These are phyloP conservation scores for Brettanomyces nanus DNA, from an alignment of 805 yeast genomes.

Conservation along the genomic window DNA sequence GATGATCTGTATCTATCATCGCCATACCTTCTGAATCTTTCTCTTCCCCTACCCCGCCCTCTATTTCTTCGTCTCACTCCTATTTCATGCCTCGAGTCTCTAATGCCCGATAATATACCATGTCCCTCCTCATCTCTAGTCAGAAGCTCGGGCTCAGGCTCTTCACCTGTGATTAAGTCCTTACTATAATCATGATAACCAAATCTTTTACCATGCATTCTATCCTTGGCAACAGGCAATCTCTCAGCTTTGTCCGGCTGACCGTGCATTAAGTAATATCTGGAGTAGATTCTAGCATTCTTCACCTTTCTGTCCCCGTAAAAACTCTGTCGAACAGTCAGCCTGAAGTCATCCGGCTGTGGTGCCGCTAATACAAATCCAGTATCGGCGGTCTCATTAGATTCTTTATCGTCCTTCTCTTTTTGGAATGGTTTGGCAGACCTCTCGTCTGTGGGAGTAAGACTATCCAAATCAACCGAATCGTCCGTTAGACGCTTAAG, in stretches of 20 bases:
- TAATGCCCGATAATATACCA: neutral
- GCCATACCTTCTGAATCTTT: constrained; percentile 2
- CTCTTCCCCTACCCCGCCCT: constrained; percentile 8
- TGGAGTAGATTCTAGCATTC: constrained; percentile 48
- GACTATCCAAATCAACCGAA: constrained; percentile 4
- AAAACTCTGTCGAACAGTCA: constrained; percentile 43
- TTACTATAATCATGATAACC: constrained; percentile 10
- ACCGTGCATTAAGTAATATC: constrained; percentile 63
- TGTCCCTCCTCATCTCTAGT: neutral
- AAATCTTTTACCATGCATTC: constrained; percentile 9
- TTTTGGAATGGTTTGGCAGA: neutral
- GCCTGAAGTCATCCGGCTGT: constrained; percentile 16
- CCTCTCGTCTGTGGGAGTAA: neutral
- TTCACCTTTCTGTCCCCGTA: constrained; percentile 47
- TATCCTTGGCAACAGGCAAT: constrained; percentile 11
- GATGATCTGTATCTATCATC: neutral
- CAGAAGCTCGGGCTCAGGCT: constrained; percentile 16
- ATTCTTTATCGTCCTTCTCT: neutral
- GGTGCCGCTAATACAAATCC: neutral
- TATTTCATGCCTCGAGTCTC: constrained; percentile 3
- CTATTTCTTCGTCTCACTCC: constrained; percentile 9
- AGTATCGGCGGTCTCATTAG: neutral
- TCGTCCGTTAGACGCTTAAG: constrained; percentile 10
- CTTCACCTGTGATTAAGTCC: constrained; percentile 28
- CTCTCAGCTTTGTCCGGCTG: constrained; percentile 47